phyloP scores from a whole-genome alignment of 2,329 filamentous ascomycete genomes.

The Rosellinia necatrix region DNA sequence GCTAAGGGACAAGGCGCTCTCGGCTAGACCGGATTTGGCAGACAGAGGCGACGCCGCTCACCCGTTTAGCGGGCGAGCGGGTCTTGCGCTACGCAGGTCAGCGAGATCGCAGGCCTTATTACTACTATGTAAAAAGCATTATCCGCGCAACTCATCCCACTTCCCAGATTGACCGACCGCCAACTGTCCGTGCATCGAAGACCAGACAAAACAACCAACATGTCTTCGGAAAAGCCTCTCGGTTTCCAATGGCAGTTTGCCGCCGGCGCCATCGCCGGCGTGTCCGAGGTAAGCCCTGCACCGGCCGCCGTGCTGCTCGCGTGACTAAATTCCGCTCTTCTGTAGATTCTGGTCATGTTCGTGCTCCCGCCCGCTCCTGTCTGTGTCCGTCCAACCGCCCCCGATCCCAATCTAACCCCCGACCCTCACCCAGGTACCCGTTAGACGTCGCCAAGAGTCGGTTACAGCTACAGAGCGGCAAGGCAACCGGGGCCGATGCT shows the following conservation, averaged over 20 bases:
- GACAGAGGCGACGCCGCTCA: no score
- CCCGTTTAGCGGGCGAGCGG: no score
- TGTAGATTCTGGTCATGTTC: conserved; percentile 85
- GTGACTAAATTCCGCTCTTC: conserved; percentile 27
- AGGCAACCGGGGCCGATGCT: conserved; percentile 72
- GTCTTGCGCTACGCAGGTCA: no score
- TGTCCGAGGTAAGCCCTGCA: conserved; percentile 80
- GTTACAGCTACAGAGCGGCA: conserved; percentile 89
- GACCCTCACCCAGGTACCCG: conserved; percentile 77
- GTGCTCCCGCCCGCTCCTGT: conserved; percentile 36
- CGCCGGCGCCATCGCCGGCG: conserved; percentile 87
- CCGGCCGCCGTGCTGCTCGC: background rate
- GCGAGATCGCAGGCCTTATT: conserved; percentile 23
- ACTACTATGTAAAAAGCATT: conserved; percentile 21
- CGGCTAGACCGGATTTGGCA: no score
- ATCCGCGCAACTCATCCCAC: conserved; percentile 30
- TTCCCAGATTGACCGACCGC: conserved; percentile 25
- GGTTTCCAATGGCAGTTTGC: conserved; percentile 35
- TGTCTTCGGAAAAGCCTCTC: conserved; percentile 32
- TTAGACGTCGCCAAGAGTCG: conserved; percentile 98
- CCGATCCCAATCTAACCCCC: conserved; percentile 28
- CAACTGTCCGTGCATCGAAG: conserved; percentile 23
- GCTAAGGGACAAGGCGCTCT: no score
- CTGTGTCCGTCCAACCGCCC: conserved; percentile 19
- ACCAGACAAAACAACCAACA: conserved; percentile 12